A percentile compares a stretch with the other conserved stretches of the same genome.
phyloP scores from a whole-genome alignment of 2,329 filamentous ascomycete species.

The Arthroderma sp. region DNA sequence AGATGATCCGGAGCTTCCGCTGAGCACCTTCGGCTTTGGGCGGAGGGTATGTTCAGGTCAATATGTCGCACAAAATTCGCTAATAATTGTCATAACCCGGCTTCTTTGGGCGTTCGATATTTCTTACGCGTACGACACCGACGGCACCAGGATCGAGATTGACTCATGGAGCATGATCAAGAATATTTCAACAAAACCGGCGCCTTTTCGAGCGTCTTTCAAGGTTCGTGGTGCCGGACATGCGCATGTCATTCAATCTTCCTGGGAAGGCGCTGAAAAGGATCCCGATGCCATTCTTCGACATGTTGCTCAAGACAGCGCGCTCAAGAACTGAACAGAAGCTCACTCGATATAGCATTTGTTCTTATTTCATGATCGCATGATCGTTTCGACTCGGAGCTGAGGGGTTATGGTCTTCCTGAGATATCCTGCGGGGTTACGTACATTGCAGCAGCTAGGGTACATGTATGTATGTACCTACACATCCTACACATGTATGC shows the following conservation, averaged over 20 bases:
- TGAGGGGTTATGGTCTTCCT: too few relatives aligned
- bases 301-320: too few relatives aligned
- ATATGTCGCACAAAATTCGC: slow-evolving; percentile 7
- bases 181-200: background rate
- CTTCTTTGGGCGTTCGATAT: slow-evolving; percentile 9
- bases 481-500: too few relatives aligned
- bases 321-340: too few relatives aligned
- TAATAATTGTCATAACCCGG: slow-evolving; percentile 8
- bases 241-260: background rate
- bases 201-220: background rate
- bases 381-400: too few relatives aligned
- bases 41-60: slow-evolving; percentile 9
- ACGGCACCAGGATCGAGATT: background rate
- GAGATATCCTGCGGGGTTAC: too few relatives aligned
- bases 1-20: slow-evolving; percentile 3
- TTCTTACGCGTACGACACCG: background rate
- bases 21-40: slow-evolving; percentile 6
- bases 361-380: too few relatives aligned
- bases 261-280: background rate
- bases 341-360: too few relatives aligned
- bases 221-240: background rate
- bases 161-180: background rate
- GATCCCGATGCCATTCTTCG: background rate
- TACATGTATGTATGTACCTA: too few relatives aligned
- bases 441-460: too few relatives aligned